phyloP scores from a whole-genome alignment of 2,329 filamentous ascomycete species.

The Sporothrix mexicana region DNA sequence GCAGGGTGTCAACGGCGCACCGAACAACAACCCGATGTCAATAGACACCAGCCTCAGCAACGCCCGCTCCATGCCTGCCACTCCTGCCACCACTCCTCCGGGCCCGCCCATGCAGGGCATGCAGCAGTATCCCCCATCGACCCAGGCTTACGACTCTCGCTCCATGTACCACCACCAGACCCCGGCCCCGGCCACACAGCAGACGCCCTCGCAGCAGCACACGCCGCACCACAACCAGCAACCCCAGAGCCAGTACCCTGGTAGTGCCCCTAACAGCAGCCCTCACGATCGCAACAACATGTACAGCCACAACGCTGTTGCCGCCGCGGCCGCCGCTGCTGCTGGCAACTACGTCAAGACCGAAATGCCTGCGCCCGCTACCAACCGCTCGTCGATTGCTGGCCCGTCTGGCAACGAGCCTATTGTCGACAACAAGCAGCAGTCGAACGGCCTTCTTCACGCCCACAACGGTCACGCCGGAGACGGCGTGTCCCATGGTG shows the following conservation, averaged over 20 bases:
- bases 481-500: constrained; percentile 58
- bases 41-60: constrained; percentile 82
- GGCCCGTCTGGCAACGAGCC: constrained; percentile 64
- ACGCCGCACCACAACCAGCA: constrained; percentile 54
- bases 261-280: constrained; percentile 65
- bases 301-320: constrained; percentile 61
- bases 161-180: constrained; percentile 77
- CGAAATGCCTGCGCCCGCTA: constrained; percentile 81
- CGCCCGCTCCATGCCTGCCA: constrained; percentile 84
- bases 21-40: constrained; percentile 72
- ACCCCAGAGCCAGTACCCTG: constrained; percentile 66
- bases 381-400: constrained; percentile 63
- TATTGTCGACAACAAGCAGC: constrained; percentile 65
- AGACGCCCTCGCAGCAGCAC: constrained; percentile 74
- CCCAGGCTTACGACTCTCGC: constrained; percentile 77
- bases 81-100: constrained; percentile 89
- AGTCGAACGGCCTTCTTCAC: constrained; percentile 69
- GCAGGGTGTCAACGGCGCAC: constrained; percentile 65
- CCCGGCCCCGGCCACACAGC: constrained; percentile 68
- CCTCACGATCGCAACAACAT: constrained; percentile 65
- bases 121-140: constrained; percentile 73
- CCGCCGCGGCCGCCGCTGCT: constrained; percentile 32
- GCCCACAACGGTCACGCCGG: constrained; percentile 58
- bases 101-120: constrained; percentile 77
- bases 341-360: constrained; percentile 72